Percentiles rank a stretch among this genome's conserved stretches.
phyloP scores from a whole-genome alignment of 2,329 filamentous ascomycete species.

The Fusarium equiseti region DNA sequence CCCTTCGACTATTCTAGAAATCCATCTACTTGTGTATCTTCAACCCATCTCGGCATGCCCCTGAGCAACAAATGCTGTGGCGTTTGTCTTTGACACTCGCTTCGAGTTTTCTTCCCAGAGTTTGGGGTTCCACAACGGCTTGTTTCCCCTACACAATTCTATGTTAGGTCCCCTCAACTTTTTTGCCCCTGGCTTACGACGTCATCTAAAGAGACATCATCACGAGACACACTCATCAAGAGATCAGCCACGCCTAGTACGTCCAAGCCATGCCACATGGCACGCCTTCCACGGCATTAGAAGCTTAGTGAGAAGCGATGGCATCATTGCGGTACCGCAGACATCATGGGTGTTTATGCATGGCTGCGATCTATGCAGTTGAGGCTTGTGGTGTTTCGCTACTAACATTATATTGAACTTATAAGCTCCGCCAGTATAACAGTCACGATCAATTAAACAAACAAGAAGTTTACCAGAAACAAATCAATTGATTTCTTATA shows the following conservation, averaged over 20 bases:
- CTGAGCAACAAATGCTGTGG: constrained; percentile 26
- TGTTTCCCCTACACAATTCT: constrained; percentile 13
- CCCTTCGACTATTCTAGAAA: not conserved
- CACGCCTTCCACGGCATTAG: not conserved
- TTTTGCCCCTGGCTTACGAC: constrained; percentile 27
- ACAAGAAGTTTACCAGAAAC: not conserved
- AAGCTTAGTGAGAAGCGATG: not conserved
- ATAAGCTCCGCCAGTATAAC: not conserved
- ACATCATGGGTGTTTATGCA: not conserved
- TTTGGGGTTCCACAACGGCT: constrained; percentile 27
- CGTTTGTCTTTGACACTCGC: constrained; percentile 24
- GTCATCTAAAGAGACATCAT: constrained; percentile 31
- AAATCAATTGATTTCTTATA: constrained; percentile 28
- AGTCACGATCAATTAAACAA: not conserved
- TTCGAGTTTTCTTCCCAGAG: not conserved
- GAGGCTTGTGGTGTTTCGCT: not conserved
- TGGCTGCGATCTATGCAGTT: not conserved
- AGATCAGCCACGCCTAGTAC: constrained; percentile 27
- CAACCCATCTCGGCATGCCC: constrained; percentile 9
- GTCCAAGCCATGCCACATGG: constrained; percentile 26
- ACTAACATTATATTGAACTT: not conserved
- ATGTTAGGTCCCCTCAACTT: not conserved
- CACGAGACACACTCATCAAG: constrained; percentile 26
- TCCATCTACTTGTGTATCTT: not conserved
- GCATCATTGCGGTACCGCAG: not conserved